Evolutionary conservation across 371 early-diverging fungal genomes (phyloP).

Genomic region (Actinomortierella wolfii): DNA sequence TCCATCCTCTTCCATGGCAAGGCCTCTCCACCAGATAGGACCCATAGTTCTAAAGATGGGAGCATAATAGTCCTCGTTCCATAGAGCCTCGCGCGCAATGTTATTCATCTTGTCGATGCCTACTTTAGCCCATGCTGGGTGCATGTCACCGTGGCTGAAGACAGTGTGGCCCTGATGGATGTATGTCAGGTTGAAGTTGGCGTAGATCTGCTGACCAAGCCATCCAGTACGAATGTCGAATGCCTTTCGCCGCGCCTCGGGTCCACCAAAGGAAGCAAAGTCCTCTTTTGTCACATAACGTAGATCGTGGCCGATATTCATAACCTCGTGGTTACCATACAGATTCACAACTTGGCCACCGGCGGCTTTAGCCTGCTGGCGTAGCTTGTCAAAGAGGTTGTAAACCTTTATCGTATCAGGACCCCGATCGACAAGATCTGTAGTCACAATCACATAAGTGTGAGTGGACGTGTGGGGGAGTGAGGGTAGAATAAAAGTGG

Average conservation of each 20-base stretch:
- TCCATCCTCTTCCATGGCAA: slow-evolving; percentile 21
- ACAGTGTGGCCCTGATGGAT: slow-evolving; percentile 65
- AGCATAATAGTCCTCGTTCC: slow-evolving; percentile 16
- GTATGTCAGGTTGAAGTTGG: slow-evolving; percentile 59
- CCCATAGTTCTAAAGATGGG: slow-evolving; percentile 32
- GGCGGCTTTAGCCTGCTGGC: slow-evolving; percentile 57
- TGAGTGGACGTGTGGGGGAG: neutral
- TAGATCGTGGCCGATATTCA: slow-evolving; percentile 74
- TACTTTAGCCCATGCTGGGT: slow-evolving; percentile 49
- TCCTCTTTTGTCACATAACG: slow-evolving; percentile 76
- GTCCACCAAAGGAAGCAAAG: slow-evolving; percentile 65
- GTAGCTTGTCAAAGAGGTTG: slow-evolving; percentile 59
- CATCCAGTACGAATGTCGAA: slow-evolving; percentile 65
- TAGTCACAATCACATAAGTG: neutral
- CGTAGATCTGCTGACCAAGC: slow-evolving; percentile 64
- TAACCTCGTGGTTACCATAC: slow-evolving; percentile 77
- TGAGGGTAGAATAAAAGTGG: neutral
- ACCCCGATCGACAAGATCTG: slow-evolving; percentile 77
- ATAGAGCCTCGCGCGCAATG: slow-evolving; percentile 50
- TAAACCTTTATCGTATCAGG: slow-evolving; percentile 74
- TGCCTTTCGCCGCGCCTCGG: slow-evolving; percentile 53
- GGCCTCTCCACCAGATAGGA: slow-evolving; percentile 25
- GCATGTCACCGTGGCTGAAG: slow-evolving; percentile 78
- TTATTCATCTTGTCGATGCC: slow-evolving; percentile 66
- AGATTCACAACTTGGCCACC: slow-evolving; percentile 62